Conservation (phyloP, 306 rosid species). For the Trifolium dubium region DNA sequence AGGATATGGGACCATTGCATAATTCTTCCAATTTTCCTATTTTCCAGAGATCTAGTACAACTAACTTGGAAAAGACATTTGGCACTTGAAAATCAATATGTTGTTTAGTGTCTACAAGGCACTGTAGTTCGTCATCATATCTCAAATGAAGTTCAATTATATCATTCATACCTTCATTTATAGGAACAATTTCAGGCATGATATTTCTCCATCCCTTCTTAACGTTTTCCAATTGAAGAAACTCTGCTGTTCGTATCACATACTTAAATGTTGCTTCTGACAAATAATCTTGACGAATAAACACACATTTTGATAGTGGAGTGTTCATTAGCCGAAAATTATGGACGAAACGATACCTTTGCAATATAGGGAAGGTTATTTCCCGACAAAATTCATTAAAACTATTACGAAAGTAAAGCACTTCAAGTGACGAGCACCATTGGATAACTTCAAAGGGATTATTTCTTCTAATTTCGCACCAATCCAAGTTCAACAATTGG, state of each 20-base stretch:
- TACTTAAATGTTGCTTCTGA: constrained; percentile 6
- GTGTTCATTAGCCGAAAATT: rapidly evolving
- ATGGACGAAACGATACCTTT: neutral
- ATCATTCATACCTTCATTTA: constrained; percentile 6
- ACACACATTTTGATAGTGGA: neutral
- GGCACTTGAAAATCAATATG: neutral
- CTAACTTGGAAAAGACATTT: constrained; percentile 28
- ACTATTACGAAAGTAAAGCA: neutral
- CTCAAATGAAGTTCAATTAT: rapidly evolving
- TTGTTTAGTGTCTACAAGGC: neutral
- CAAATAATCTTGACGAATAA: rapidly evolving
- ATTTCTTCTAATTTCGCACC: rapidly evolving
- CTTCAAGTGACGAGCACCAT: constrained; percentile 27
- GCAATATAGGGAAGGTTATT: neutral
- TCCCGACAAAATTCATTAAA: neutral
- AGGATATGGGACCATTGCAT: constrained; percentile 1
- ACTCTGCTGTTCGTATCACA: neutral
- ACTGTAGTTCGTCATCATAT: neutral
- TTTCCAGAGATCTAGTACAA: rapidly evolving
- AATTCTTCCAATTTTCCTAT: neutral
- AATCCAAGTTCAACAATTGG: neutral
- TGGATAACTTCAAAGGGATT: constrained; percentile 33
- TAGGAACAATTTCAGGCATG: constrained; percentile 27
- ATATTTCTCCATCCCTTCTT: neutral
- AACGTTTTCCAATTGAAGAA: rapidly evolving